Evolutionary conservation across 2,329 filamentous ascomycete species (phyloP), one percentile per base, ranked within the genome.

Genomic region (Phyllosticta citrichinensis): DNA sequence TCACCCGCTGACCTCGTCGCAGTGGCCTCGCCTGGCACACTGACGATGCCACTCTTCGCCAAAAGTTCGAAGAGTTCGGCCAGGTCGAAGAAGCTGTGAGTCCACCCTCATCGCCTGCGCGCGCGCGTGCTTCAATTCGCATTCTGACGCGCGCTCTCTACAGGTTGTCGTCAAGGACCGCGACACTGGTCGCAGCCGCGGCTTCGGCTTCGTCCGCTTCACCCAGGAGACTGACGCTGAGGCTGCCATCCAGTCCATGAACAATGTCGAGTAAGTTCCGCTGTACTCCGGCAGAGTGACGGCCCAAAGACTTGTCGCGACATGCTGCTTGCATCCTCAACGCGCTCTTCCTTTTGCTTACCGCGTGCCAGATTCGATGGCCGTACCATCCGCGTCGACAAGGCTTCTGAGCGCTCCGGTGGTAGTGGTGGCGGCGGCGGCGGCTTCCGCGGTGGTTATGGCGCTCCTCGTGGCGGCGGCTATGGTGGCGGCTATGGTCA

Each of bases 1-100:
- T 25, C 60, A 19, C 3, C 11, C 8, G 60, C 55, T 47, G 56
- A 63, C 65, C 11, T 19, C 24, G n/a, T 12, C 51, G 55, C 71
- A 96, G 93, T 73, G 94, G 94, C 83, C 91, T 99, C 68, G 91
- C 94, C 71, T 99, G 94, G 94, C 92, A 97, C 80, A 99, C 94
- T 66, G 91, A 95, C 76, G 93, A 97, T 77, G 78, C 79, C 53
- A 91, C 89, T 67, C 81, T 99, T 66, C 88, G 89, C 71, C 80
- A 87, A 73, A 96, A 96, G 77, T 99, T 99, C 75, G 87, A 93
- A 75, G 87, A 94, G 75, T 97, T 90, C 72, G 93, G 93, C 63
- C 80, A 81, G 52, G 88, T 99, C 67, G 91, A 97, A 75, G 93
- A 99, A 85, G 94, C 94, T 69, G 94, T 97, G 84, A 55, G 55